Evolutionary conservation across 805 yeast genomes (phyloP).

Genomic region (Nakazawaea holstii): DNA sequence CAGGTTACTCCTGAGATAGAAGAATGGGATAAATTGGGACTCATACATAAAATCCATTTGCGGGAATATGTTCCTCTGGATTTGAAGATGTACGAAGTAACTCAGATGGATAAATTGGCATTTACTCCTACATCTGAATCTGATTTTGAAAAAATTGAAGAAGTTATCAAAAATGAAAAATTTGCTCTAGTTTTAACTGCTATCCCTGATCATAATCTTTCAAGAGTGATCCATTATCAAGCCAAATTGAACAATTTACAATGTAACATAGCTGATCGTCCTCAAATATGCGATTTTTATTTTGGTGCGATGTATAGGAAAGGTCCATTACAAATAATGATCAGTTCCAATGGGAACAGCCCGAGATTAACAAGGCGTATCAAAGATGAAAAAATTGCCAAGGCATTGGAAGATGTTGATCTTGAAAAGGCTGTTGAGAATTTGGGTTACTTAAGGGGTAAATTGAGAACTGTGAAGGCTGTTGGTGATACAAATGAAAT

Average conservation of each 20-base stretch:
- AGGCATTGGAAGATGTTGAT: conserved; percentile 32
- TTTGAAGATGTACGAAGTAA: conserved; percentile 41
- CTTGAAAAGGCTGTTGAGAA: conserved; percentile 54
- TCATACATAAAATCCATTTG: conserved; percentile 33
- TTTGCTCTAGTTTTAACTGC: conserved; percentile 72
- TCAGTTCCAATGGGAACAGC: conserved; percentile 77
- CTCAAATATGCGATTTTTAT: conserved; percentile 79
- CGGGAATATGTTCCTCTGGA: conserved; percentile 44
- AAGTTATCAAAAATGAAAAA: conserved; percentile 29
- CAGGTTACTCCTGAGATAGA: conserved; percentile 28
- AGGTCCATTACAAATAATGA: conserved; percentile 75
- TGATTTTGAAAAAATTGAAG: conserved; percentile 26
- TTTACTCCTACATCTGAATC: conserved; percentile 21
- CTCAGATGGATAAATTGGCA: conserved; percentile 15
- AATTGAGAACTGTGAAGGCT: conserved; percentile 36
- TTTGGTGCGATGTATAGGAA: conserved; percentile 74
- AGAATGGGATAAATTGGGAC: conserved; percentile 31
- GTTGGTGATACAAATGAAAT: conserved; percentile 37
- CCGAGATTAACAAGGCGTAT: conserved; percentile 66
- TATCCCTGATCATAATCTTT: conserved; percentile 61
- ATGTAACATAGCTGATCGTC: conserved; percentile 81
- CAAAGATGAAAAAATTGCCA: conserved; percentile 50
- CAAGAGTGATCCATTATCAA: conserved; percentile 50
- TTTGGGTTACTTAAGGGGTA: conserved; percentile 49
- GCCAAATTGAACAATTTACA: conserved; percentile 42